Evolutionary conservation across 2,329 filamentous ascomycete genomes (phyloP), one percentile per base, ranked within the genome.

Genomic region (Eurotiales sp.): DNA sequence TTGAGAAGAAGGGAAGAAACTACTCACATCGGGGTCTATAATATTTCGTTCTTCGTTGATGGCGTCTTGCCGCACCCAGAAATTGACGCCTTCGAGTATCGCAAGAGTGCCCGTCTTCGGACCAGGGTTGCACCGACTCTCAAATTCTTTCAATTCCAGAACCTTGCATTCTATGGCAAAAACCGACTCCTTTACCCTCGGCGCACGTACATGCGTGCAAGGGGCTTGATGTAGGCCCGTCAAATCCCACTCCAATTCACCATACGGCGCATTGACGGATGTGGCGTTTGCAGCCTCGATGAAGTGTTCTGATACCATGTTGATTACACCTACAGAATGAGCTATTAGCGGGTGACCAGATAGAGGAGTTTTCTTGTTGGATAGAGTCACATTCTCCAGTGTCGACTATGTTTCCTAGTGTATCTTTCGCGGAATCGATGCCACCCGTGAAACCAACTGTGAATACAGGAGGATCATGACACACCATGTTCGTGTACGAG

Each of bases 41-140:
- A 87, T 60, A 56, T 83, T 88, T 61, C 74, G 78, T 8, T 88
- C 84, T 63, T 86, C 82, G 60, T 92, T 88, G 54, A 95, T 71
- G 2, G 88, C 88, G 70, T 95, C 90, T 66, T 92, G 87, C 48
- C 89, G 74, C 1, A 84, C 88, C 88, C 90, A 95, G 63, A 95
- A 95, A 37, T 83, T 77, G 21, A 85, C 82, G 0, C 88, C 90
- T 71, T 95, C 88, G 15, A 95, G 73, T 32, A 93, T 77, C 2
- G 79, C 85, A 53, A 93, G 64, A 2, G 85, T 84, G 1, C 84
- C 82, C 1, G 84, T 85, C 74, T 83, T 88, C 70, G 82, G 84
- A 2, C 86, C 88, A 0, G 84, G 84, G 10, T 72, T 81, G 0
- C 75, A 76, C 51, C 77, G 77, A 65, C 83, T 86, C 67, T 90